phyloP scores from a whole-genome alignment of 1,284 basidiomycete species.

The Gomphus bonarii region DNA sequence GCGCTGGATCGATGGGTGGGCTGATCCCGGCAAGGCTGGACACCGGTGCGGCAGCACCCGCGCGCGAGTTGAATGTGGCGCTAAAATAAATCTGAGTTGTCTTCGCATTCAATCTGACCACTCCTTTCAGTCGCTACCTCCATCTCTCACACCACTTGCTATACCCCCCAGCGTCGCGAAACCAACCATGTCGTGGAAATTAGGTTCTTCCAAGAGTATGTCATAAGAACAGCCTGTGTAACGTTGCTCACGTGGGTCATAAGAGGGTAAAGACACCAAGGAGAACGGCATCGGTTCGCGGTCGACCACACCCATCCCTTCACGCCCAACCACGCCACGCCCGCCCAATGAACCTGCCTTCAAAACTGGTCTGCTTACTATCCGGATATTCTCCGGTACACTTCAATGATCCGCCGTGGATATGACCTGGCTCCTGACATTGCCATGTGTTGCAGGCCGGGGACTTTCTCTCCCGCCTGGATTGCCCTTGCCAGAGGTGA shows the following conservation, averaged over 20 bases:
- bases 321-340: slow-evolving; percentile 60
- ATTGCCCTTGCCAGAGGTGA: slow-evolving; percentile 73
- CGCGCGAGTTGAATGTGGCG: not conserved
- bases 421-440: not conserved
- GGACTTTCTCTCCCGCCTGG: slow-evolving; percentile 68
- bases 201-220: slow-evolving; percentile 34
- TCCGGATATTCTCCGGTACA: slow-evolving; percentile 78
- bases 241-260: not conserved
- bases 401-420: not conserved
- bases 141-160: not conserved
- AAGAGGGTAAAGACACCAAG: slow-evolving; percentile 56
- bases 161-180: not conserved
- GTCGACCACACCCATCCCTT: slow-evolving; percentile 66
- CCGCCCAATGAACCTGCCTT: slow-evolving; percentile 44
- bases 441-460: slow-evolving; percentile 37
- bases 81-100: not conserved
- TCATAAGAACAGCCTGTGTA: not conserved
- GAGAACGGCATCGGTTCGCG: slow-evolving; percentile 55
- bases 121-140: not conserved
- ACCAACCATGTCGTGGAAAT: slow-evolving; percentile 31
- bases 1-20: no score
- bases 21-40: not conserved
- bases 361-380: slow-evolving; percentile 75
- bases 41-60: not conserved
- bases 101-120: not conserved